Base-by-base conservation (phyloP, 2,329 filamentous ascomycete genomes). In the Nothomitra cinnamomea region DNA sequence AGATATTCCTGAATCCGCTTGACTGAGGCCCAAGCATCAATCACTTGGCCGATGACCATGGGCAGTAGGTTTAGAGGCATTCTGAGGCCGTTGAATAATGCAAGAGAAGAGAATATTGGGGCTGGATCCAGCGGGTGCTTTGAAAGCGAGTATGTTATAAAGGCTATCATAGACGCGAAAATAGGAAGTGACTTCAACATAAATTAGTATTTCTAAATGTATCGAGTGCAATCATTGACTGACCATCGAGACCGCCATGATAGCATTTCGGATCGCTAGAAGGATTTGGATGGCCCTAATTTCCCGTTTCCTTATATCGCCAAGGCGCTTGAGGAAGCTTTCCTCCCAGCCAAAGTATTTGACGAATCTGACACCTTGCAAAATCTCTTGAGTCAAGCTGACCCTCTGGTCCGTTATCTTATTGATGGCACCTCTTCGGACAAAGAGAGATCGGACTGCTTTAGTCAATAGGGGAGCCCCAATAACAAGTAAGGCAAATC, bases 291-390 rank as follows among this genome's bases (percentile, higher is more conserved):
- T 88, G n/a, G 83, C 79, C 54, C 75, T 71, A 56, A 96, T 88
- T 66, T 96, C 90, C 56, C 76, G 76, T 52, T 73, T 74, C 55
- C 90, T 79, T 57, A 94, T 84, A 22, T 80, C 75, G 51, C 79
- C 78, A 15, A 95, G 74, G 13, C 88, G 80, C 51, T 80, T 74
- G 12, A 95, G 70, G 63, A 96, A 95, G 35, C 86, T 84, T 55
- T 77, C 83, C 65, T 96, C 90, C 90, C 90, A 96, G 6, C 88
- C 89, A 64, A 95, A 96, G 66, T 80, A 95, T 66, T 96, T 96
- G 68, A 96, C 90, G 62, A 96, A 95, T 24, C 89, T 79, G 22
- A 95, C 89, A 0, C 87, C 86, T 60, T 88, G 83, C 13, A 96
- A 63, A 52, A 96, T 94, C 64, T 96, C 90, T 64, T 95, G 89